Conservation (phyloP, 192 early-diverging fungal genomes). For the Backusella morwellensis region DNA sequence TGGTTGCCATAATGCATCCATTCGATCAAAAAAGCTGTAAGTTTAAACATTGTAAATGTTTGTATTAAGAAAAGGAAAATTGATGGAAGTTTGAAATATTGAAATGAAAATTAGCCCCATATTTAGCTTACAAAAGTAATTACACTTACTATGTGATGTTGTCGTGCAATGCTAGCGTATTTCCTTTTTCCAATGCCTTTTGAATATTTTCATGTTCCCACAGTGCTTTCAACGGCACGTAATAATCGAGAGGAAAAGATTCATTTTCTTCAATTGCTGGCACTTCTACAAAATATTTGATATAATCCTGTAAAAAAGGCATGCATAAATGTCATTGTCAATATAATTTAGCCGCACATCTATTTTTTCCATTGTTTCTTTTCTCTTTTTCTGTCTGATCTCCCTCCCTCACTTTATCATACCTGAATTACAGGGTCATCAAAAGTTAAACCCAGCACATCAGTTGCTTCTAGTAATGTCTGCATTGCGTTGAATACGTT, state of each 20-base stretch:
- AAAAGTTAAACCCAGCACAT: constrained; percentile 8
- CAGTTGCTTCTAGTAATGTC: constrained; percentile 40
- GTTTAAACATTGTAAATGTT: not conserved
- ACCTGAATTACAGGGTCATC: constrained; percentile 27
- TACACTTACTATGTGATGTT: constrained; percentile 52
- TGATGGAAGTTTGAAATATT: not conserved
- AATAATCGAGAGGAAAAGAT: constrained; percentile 41
- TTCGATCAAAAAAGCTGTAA: constrained; percentile 47
- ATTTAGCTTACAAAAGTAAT: not conserved
- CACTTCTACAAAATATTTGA: constrained; percentile 31
- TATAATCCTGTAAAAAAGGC: constrained; percentile 22
- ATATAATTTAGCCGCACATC: constrained; percentile 55
- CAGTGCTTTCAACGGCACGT: constrained; percentile 39
- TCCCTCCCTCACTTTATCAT: constrained; percentile 62
- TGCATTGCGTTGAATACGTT: constrained; percentile 46
- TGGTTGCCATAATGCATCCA: constrained; percentile 45
- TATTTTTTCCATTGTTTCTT: constrained; percentile 42
- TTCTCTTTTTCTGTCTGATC: constrained; percentile 65
- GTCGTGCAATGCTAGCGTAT: constrained; percentile 52
- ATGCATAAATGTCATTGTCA: not conserved
- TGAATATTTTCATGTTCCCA: constrained; percentile 50
- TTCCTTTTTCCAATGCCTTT: constrained; percentile 34
- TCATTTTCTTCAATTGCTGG: constrained; percentile 35
- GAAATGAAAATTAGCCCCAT: not conserved
- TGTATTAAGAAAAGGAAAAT: not conserved